A percentile compares a stretch with the other conserved stretches of the same genome.
Conservation (phyloP, 331 rosid species). For the Quercus tomentella region DNA sequence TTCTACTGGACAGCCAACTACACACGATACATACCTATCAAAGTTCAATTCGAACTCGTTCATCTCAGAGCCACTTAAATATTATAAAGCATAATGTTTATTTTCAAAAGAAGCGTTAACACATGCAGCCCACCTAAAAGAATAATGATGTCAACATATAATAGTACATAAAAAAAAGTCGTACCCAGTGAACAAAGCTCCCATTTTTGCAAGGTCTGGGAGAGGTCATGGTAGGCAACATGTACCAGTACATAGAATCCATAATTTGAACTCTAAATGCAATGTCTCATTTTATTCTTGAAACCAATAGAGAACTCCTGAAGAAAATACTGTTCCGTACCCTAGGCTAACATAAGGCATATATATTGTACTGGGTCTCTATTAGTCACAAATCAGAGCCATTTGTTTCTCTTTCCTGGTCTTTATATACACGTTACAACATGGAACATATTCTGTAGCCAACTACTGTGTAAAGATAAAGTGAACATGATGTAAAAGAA, state of each 20-base stretch:
- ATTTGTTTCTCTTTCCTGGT: neutral
- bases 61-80: conserved; percentile 13
- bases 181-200: too few species aligned
- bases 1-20: conserved; percentile 86
- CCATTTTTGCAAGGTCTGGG: too few species aligned
- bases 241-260: neutral
- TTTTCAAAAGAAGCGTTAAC: neutral
- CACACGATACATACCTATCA: conserved; percentile 83
- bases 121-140: neutral
- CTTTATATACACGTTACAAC: neutral
- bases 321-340: too few species aligned
- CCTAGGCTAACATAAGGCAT: neutral
- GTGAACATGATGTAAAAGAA: too few species aligned
- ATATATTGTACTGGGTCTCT: neutral
- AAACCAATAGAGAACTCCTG: neutral
- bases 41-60: conserved; percentile 19
- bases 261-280: neutral
- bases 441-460: too few species aligned
- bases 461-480: too few species aligned
- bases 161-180: neutral
- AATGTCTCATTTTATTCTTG: neutral
- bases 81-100: neutral
- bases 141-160: neutral
- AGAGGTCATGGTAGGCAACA: neutral
- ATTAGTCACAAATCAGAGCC: neutral